Evolutionary conservation across 1,284 basidiomycete species (phyloP).

Genomic region (Cronartium quercuum): DNA sequence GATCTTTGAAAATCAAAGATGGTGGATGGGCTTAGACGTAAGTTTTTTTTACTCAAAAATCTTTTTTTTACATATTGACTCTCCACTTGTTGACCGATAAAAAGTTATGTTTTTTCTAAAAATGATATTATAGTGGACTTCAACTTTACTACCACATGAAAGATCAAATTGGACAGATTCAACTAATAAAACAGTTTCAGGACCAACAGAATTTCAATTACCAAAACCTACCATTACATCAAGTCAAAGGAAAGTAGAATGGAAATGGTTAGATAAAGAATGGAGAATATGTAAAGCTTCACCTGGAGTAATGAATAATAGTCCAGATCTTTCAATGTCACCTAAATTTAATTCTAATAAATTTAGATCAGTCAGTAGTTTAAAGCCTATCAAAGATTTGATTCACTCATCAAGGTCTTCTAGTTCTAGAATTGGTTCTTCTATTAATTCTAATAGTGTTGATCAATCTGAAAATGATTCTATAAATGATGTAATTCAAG

Average conservation of each 20-base stretch:
- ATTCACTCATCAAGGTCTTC: too few species aligned
- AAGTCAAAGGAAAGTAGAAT: slow-evolving; percentile 44
- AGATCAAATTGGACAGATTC: slow-evolving; percentile 47
- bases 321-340: too few species aligned
- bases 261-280: slow-evolving; percentile 49
- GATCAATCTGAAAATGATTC: too few species aligned
- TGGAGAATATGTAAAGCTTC: slow-evolving; percentile 47
- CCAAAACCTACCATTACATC: slow-evolving; percentile 44
- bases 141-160: slow-evolving; percentile 49
- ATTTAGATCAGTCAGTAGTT: too few species aligned
- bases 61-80: background rate
- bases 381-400: too few species aligned
- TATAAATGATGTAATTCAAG: background rate
- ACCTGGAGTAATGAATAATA: background rate
- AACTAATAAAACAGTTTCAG: slow-evolving; percentile 46
- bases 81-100: background rate
- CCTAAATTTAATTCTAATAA: too few species aligned
- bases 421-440: too few species aligned
- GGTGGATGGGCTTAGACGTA: slow-evolving; percentile 50
- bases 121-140: slow-evolving; percentile 44
- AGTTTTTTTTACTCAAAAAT: background rate
- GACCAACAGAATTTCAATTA: slow-evolving; percentile 47
- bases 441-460: too few species aligned
- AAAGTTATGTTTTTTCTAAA: background rate
- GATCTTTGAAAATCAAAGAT: slow-evolving; percentile 50